Conservation (phyloP, 345 rosid species). For the Cochlearia excelsa region DNA sequence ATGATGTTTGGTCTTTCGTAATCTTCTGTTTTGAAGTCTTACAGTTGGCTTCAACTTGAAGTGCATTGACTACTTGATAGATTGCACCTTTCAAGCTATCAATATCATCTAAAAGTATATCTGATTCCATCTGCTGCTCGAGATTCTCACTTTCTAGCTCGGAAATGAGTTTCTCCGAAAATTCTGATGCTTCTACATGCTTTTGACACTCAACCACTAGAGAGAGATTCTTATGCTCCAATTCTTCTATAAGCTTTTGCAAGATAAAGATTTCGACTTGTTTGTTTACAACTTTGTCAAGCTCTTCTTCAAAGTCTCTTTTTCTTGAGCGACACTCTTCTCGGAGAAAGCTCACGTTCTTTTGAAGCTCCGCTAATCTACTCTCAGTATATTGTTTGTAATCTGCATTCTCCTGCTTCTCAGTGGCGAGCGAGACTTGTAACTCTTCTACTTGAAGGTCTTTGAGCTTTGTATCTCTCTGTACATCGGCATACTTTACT, state of each 20-base stretch:
- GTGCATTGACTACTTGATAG: conserved; percentile 57
- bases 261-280: conserved; percentile 77
- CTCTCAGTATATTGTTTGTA: conserved; percentile 58
- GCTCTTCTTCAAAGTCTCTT: conserved; percentile 85
- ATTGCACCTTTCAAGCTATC: conserved; percentile 60
- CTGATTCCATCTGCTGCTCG: conserved; percentile 69
- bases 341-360: conserved; percentile 55
- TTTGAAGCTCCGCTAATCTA: conserved; percentile 66
- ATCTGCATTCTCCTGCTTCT: conserved; percentile 54
- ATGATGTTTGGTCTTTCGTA: conserved; percentile 44
- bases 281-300: conserved; percentile 77
- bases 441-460: conserved; percentile 55
- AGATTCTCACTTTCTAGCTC: conserved; percentile 82
- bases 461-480: conserved; percentile 56
- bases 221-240: conserved; percentile 65
- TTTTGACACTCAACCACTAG: conserved; percentile 71
- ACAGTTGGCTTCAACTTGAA: conserved; percentile 53
- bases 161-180: conserved; percentile 61
- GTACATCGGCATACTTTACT: conserved; percentile 52
- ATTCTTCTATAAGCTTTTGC: conserved; percentile 66
- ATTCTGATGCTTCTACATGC: conserved; percentile 63
- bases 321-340: conserved; percentile 64
- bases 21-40: conserved; percentile 34
- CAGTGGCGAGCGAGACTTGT: conserved; percentile 51
- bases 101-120: conserved; percentile 64